Evolutionary conservation across 2,329 filamentous ascomycete genomes (phyloP), one percentile per base, ranked within the genome.

Genomic region (Arthrobotrys megalospora): DNA sequence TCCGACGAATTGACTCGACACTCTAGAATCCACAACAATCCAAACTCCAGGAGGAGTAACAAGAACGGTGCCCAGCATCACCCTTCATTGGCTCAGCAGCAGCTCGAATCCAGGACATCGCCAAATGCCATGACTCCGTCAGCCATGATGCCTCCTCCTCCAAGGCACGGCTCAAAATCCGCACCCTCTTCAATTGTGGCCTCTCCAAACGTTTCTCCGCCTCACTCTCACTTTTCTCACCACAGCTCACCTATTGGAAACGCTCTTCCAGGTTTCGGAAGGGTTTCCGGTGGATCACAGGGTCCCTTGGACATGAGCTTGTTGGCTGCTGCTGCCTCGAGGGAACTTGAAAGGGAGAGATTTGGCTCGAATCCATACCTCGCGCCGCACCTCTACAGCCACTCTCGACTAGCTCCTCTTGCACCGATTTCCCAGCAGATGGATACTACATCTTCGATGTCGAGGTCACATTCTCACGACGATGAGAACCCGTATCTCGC

Each of bases 21-120:
- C 86, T 97, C 95, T 84, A 90, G 95, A 84, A 99, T 99, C 86
- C 95, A 99, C 89, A 97, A 93, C 90, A 99, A 98, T 86, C 95
- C 96, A 76, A 98, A 98, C 88, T 97, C 94, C 73, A 89, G 96
- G 83, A 88, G 95, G 83, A 94, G 93, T 81, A 96, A 97, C 88
- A 97, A 97, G 87, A 90, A 90, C 78, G 58, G 45, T 50, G 43
- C 67, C 21, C 75, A 78, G 19, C 73, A 70, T 47, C 65, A 43
- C 38, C 67, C 67, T 12, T 78, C 75, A n/a, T 67, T 76, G 32
- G 72, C 77, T 24, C 80, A 81, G 69, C 85, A 86, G 70, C 85
- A 87, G 77, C 82, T 83, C 81, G 85, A 86, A 79, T 85, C 86
- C 38, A 85, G 85, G 48, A 86, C 85, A 24, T 83, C 88, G 60